These are phyloP conservation scores for Penicillium sclerotiorum DNA, from an alignment of 2,329 filamentous ascomycete genomes.

Conservation along the genomic window DNA sequence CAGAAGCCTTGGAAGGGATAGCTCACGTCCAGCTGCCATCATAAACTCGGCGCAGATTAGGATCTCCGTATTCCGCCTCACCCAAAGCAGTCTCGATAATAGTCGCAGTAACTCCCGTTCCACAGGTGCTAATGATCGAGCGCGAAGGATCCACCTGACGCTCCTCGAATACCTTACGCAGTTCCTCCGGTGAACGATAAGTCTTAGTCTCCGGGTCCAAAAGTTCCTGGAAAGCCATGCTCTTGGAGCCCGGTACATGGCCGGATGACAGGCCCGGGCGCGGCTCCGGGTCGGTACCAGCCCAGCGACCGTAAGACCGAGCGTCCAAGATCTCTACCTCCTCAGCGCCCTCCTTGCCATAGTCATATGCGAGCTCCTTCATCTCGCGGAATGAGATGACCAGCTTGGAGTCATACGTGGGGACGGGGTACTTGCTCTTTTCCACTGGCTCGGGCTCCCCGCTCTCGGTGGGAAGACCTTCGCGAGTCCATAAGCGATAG, in stretches of 20 bases:
- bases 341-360: conserved; percentile 80
- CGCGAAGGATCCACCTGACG: conserved; percentile 77
- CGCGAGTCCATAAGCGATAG: conserved; percentile 88
- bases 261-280: conserved; percentile 83
- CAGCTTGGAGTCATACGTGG: conserved; percentile 63
- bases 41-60: conserved; percentile 74
- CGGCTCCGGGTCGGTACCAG: conserved; percentile 82
- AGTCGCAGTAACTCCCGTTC: conserved; percentile 90
- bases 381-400: conserved; percentile 84
- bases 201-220: conserved; percentile 83
- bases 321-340: conserved; percentile 90
- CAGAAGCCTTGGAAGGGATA: background rate
- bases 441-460: conserved; percentile 54
- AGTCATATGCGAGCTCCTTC: conserved; percentile 71
- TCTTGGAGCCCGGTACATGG: conserved; percentile 87
- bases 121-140: conserved; percentile 85
- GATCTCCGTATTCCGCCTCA: conserved; percentile 72
- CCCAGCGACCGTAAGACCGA: conserved; percentile 75
- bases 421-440: conserved; percentile 49
- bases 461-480: conserved; percentile 79
- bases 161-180: conserved; percentile 74
- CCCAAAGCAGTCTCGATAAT: conserved; percentile 85
- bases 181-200: conserved; percentile 70
- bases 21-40: conserved; percentile 97
- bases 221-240: conserved; percentile 75